phyloP scores from a whole-genome alignment of 768 basidiomycete species.

The Amanita molliuscula region DNA sequence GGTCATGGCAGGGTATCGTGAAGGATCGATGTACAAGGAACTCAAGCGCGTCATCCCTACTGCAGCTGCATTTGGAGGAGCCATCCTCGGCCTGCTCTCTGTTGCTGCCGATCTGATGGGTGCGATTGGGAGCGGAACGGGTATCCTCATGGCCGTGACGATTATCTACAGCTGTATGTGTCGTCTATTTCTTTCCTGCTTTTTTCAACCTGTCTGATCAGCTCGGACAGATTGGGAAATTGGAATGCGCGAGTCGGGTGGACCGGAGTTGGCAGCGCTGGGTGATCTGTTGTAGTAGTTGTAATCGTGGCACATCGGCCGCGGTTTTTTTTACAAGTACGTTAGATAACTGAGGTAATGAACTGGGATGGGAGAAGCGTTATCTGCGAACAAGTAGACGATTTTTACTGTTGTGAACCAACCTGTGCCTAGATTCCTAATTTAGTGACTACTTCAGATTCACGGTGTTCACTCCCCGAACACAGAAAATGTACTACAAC shows the following conservation, averaged over 20 bases:
- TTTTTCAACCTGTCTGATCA: not conserved
- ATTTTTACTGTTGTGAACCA: too few relatives aligned
- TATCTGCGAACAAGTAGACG: too few relatives aligned
- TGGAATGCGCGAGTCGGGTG: constrained; percentile 79
- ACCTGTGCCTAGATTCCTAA: too few relatives aligned
- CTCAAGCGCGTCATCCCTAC: constrained; percentile 97
- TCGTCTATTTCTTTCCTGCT: constrained; percentile 3
- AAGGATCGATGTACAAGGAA: constrained; percentile 99
- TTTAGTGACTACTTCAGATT: too few relatives aligned
- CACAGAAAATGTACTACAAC: too few relatives aligned
- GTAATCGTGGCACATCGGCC: too few relatives aligned
- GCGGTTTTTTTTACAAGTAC: too few relatives aligned
- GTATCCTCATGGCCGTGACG: constrained; percentile 96
- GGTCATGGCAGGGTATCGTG: constrained; percentile 86
- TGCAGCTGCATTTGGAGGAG: constrained; percentile 94
- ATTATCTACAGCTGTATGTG: constrained; percentile 88
- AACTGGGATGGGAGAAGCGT: too few relatives aligned
- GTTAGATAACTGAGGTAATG: too few relatives aligned
- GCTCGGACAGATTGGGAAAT: constrained; percentile 78
- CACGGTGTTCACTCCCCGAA: too few relatives aligned
- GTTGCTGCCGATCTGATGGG: constrained; percentile 93
- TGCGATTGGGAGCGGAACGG: constrained; percentile 90
- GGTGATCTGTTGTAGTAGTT: constrained; percentile 65
- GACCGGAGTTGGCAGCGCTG: constrained; percentile 74
- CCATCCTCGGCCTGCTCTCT: constrained; percentile 86